Evolutionary conservation across 768 basidiomycete genomes (phyloP), one percentile per base, ranked within the genome.

Genomic region (Trametes elegans): DNA sequence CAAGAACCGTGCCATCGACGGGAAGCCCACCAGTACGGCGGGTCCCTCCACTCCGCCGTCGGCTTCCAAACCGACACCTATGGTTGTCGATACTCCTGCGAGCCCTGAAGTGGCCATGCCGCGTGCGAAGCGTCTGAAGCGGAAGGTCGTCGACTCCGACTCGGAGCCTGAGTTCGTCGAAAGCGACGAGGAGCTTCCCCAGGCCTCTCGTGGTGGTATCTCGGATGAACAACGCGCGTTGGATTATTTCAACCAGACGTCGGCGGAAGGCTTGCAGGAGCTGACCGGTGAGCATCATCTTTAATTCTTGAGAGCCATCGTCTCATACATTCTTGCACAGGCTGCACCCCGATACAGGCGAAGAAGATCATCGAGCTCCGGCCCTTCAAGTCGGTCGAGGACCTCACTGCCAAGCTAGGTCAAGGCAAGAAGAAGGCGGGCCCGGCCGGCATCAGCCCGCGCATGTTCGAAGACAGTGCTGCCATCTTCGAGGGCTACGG

Each of bases 381-480:
- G 42, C 93, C 93, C 0, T 99, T 91, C 69, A 66, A 68, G n/a
- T 82, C 83, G 11, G 77, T 87, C 31, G 84, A 87, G 26, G 90
- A 94, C 53, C 74, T 96, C 42, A 84, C 82, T 41, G 66, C 66
- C 39, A 95, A 89, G 70, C 79, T 98, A 8, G 80, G 83, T 28
- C 87, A 90, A 69, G 88, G 85, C n/a, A 90, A 85, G 75, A 95
- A 91, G 75, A 94, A 92, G 66, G 82, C 84, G 3, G 85, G 86
- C 8, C 83, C 87, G 8, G 79, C 75, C 4, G 95, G 96, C 19
- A 85, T 99, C 64, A 94, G 93, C 58, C 79, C 90, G 56, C 84
- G 88, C 53, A 78, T 98, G 69, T 92, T 98, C 67, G 93, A 96
- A 65, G 93, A 95, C 61, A 94, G 90, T 68, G 82, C 83, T 50